Evolutionary conservation across 1,139 yeast species (phyloP), one percentile per base, ranked within the genome.

Genomic region (Sugiyamaella japonica): DNA sequence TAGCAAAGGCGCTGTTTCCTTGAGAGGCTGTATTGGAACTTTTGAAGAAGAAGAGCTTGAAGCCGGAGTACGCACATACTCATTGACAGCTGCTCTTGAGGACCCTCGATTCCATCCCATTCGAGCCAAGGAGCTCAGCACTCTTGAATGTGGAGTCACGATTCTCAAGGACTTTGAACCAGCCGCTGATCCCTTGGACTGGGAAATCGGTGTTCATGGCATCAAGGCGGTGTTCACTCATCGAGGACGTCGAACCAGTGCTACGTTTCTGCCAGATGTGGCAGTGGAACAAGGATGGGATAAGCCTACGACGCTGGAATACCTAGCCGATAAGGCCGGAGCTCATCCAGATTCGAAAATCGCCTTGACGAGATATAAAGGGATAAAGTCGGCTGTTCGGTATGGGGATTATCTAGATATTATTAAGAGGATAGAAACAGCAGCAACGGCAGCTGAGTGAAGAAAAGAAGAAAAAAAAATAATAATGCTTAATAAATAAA

Each of bases 11-110:
- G 73, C 75, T 15, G 71, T 77, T 50, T 71, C 76, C n/a, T 74
- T 93, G 49, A 76, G 98, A 52, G 99, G 99, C 0, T 93, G 99
- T 66, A 93, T 93, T 55, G 99, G 99, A 0, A 91, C 97, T 0
- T 91, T 93, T 67, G 70, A 72, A 13, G 65, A 74, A 1, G 54
- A 72, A 50, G 73, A 76, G 0, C 64, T 88, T 8, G 83, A 78
- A 28, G 55, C 66, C 0, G 97, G 95, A 0, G 78, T 90, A 1
- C 67, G 72, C 25, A 75, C 78, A 48, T 93, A 85, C 66, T 77
- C 97, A 0, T 54, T 85, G 29, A 76, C 80, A 25, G 84, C 96
- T 0, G 89, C 95, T 0, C 71, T 89, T 4, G 80, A 87, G 53
- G 99, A 93, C 65, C 71, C 84, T 1, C 72, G 99, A 53, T 93